Percentiles rank a stretch among this genome's conserved stretches.
Conservation (phyloP, 2,329 filamentous ascomycete species). For the Ramularia collo-cygni region DNA sequence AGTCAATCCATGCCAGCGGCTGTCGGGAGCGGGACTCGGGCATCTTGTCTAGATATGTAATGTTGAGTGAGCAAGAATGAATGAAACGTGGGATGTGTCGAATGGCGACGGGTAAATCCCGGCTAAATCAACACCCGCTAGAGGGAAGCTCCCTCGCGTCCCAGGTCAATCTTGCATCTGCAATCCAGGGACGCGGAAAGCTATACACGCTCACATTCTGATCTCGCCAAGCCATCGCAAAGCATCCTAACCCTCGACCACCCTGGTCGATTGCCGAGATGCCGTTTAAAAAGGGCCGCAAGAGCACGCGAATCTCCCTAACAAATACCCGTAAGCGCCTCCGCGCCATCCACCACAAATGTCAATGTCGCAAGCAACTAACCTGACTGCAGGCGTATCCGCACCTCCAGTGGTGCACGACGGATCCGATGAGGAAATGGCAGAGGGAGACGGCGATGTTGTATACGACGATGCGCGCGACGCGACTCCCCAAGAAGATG, state of each 20-base stretch:
- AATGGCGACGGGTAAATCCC: too few species aligned
- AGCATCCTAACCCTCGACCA: background rate
- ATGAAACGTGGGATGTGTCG: too few species aligned
- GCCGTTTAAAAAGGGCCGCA: constrained; percentile 25
- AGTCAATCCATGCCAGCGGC: constrained; percentile 82
- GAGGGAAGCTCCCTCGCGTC: too few species aligned
- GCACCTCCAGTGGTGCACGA: constrained; percentile 9
- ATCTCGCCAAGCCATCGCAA: background rate
- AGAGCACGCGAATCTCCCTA: constrained; percentile 18
- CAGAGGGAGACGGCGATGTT: constrained; percentile 21
- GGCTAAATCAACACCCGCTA: too few species aligned
- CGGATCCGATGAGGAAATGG: constrained; percentile 28
- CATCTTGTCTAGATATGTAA: constrained; percentile 22
- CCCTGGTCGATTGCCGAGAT: constrained; percentile 10
- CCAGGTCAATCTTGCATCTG: too few species aligned
- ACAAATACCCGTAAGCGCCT: constrained; percentile 12
- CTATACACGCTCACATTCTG: too few species aligned
- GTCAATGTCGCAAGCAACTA: background rate
- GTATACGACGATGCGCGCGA: constrained; percentile 13
- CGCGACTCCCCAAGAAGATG: constrained; percentile 12
- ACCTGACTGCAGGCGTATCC: too few species aligned
- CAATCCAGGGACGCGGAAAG: too few species aligned
- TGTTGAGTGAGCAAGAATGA: too few species aligned
- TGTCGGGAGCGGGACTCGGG: constrained; percentile 48
- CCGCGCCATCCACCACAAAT: constrained; percentile 2